These are phyloP conservation scores for Dimocarpus longan DNA, from an alignment of 345 rosid genomes.

Conservation along the genomic window DNA sequence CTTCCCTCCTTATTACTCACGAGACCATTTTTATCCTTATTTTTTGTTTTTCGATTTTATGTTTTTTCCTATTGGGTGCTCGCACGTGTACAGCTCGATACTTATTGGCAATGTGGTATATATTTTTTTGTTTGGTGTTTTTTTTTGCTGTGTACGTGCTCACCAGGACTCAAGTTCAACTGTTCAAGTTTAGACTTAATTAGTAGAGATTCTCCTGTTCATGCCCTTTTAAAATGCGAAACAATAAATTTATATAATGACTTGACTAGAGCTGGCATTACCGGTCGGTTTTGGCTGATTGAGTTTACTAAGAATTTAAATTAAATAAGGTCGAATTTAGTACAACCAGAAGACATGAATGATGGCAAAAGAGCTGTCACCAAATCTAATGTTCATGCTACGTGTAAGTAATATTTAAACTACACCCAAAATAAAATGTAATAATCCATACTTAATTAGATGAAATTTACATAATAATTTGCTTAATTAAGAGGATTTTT, in stretches of 20 bases:
- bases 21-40: conserved; percentile 9
- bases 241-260: neutral
- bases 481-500: neutral
- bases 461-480: neutral
- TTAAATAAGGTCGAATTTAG: neutral
- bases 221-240: neutral
- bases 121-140: no score
- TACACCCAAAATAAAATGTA: neutral
- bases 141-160: conserved; percentile 27
- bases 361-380: neutral
- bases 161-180: neutral
- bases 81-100: conserved; percentile 69
- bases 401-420: neutral
- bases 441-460: neutral
- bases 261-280: conserved; percentile 7
- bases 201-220: neutral
- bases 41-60: neutral
- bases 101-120: conserved; percentile 22
- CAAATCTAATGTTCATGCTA: conserved; percentile 13
- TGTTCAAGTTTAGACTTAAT: neutral
- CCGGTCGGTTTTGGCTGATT: neutral
- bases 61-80: conserved; percentile 19
- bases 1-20: conserved; percentile 16
- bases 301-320: neutral
- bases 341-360: neutral